Conservation (phyloP, 2,329 filamentous ascomycete genomes). For the Dothidotthia symphoricarpi region DNA sequence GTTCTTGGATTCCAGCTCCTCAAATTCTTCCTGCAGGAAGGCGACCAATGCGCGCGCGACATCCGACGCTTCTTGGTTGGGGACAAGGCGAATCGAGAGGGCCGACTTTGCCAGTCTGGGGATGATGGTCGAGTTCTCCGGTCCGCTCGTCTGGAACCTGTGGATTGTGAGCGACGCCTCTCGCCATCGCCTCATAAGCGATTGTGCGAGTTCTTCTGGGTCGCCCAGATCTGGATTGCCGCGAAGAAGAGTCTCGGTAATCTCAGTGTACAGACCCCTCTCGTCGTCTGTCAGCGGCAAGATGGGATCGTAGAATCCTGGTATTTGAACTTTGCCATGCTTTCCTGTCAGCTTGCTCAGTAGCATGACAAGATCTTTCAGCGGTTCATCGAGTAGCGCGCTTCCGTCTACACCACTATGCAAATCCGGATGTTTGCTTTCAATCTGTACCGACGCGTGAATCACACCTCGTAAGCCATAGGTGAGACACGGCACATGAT, state of each 20-base stretch:
- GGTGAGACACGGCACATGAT: slow-evolving; percentile 90
- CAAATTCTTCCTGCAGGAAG: slow-evolving; percentile 72
- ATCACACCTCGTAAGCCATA: slow-evolving; percentile 93
- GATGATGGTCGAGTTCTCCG: slow-evolving; percentile 83
- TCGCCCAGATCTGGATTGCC: slow-evolving; percentile 65
- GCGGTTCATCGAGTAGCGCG: slow-evolving; percentile 80
- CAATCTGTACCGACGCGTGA: slow-evolving; percentile 85
- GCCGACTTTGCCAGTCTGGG: slow-evolving; percentile 85
- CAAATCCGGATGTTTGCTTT: slow-evolving; percentile 81
- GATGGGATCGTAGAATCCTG: slow-evolving; percentile 84
- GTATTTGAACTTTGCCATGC: slow-evolving; percentile 78
- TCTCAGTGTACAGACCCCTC: slow-evolving; percentile 77
- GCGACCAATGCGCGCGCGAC: slow-evolving; percentile 66
- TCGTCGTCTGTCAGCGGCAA: slow-evolving; percentile 73
- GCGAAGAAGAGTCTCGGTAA: slow-evolving; percentile 71
- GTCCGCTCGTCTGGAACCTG: slow-evolving; percentile 86
- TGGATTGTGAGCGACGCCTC: slow-evolving; percentile 94
- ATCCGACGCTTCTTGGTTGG: slow-evolving; percentile 82
- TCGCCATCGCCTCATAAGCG: slow-evolving; percentile 90
- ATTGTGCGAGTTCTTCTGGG: slow-evolving; percentile 71
- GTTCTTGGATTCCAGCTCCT: slow-evolving; percentile 74
- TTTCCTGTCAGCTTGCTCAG: slow-evolving; percentile 78
- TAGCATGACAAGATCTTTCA: slow-evolving; percentile 85
- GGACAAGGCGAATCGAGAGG: slow-evolving; percentile 87
- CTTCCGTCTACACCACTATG: slow-evolving; percentile 98